Conservation (phyloP, 345 rosid genomes). For the Hibiscus trionum region DNA sequence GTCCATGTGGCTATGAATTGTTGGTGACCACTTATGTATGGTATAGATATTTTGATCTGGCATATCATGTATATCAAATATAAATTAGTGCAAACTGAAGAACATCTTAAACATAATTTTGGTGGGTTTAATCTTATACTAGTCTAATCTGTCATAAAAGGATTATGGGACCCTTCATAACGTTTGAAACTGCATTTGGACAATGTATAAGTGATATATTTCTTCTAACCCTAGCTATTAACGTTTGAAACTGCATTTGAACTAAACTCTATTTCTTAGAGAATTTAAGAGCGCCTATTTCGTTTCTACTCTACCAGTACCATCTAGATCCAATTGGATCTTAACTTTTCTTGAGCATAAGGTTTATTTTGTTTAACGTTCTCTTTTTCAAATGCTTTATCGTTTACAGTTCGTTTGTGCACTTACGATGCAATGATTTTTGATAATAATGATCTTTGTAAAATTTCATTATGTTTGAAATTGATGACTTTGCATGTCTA, state of each 20-base stretch:
- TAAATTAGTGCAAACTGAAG: background rate
- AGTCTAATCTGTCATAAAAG: background rate
- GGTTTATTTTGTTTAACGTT: background rate
- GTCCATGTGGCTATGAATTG: background rate
- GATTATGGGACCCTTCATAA: background rate
- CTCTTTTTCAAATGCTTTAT: background rate
- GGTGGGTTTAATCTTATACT: background rate
- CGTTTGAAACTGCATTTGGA: background rate
- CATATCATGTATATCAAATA: background rate
- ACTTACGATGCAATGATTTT: slow-evolving; percentile 5
- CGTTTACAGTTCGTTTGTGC: background rate
- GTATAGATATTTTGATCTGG: background rate
- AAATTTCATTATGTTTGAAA: slow-evolving; percentile 7
- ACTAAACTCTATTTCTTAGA: background rate
- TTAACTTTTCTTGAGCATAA: background rate
- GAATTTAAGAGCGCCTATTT: background rate
- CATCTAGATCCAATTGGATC: slow-evolving; percentile 3
- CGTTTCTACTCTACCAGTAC: background rate
- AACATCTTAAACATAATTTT: background rate
- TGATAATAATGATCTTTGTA: background rate
- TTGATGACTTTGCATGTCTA: slow-evolving; percentile 18
- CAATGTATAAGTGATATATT: background rate
- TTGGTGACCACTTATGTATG: background rate
- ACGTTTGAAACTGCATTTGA: background rate
- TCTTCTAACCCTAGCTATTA: background rate